Evolutionary conservation across 2,329 filamentous ascomycete genomes (phyloP).

Genomic region (Thermochaetoides dissita): DNA sequence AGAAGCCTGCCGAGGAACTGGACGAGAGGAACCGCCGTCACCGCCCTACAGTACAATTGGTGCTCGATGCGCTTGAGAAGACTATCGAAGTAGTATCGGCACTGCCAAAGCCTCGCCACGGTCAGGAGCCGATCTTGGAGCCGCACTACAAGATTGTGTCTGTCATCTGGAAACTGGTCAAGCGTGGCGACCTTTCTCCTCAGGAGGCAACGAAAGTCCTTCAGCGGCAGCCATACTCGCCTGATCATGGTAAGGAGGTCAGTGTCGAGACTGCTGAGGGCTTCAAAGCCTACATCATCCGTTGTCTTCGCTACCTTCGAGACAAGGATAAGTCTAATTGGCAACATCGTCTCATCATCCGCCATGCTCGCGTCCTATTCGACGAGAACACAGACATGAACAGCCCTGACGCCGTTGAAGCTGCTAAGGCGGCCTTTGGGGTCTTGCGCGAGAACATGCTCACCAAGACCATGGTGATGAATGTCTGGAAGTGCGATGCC

Average conservation of each 20-base stretch:
- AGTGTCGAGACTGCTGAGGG: constrained; percentile 46
- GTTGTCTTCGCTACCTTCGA: constrained; percentile 35
- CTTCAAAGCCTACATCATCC: constrained; percentile 42
- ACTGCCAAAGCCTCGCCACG: constrained; percentile 41
- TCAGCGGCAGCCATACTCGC: constrained; percentile 40
- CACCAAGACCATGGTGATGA: constrained; percentile 87
- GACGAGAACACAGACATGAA: constrained; percentile 26
- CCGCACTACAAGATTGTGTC: constrained; percentile 87
- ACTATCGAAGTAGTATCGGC: constrained; percentile 36
- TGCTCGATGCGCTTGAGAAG: constrained; percentile 37
- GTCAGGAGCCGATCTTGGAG: constrained; percentile 66
- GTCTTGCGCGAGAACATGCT: constrained; percentile 64
- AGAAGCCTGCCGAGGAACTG: constrained; percentile 30
- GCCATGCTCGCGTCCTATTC: constrained; percentile 47
- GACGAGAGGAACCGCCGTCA: constrained; percentile 27
- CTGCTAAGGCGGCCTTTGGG: constrained; percentile 65
- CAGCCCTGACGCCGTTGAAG: constrained; percentile 39
- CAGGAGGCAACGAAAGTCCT: constrained; percentile 38
- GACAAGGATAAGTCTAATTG: constrained; percentile 84
- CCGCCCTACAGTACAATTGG: constrained; percentile 25
- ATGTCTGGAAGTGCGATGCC: constrained; percentile 87
- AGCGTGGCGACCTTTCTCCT: constrained; percentile 32
- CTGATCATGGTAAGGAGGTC: constrained; percentile 33
- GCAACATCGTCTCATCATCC: constrained; percentile 82
- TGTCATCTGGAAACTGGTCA: constrained; percentile 67